Conservation (phyloP, 73 alveolate genomes). For the Breviolum minutum region DNA sequence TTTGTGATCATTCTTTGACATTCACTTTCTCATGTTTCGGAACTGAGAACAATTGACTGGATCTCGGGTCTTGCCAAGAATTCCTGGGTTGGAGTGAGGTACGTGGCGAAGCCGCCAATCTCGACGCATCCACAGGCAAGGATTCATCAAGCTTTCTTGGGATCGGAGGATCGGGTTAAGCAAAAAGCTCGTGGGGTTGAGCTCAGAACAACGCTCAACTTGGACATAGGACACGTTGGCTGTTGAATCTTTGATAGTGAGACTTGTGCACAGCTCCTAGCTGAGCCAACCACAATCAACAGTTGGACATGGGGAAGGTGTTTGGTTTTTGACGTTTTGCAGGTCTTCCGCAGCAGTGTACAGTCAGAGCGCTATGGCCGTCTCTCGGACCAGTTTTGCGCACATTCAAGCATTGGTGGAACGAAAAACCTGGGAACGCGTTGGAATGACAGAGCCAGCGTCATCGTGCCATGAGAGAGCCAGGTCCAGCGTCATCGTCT, state of each 20-base stretch:
- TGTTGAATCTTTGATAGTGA: background rate
- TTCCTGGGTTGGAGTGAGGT: background rate
- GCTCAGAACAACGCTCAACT: background rate
- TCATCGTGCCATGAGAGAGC: background rate
- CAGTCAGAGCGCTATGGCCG: slow-evolving; percentile 78
- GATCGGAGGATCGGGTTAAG: too few relatives aligned
- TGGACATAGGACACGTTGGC: background rate
- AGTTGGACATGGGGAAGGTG: background rate
- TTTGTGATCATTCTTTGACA: too few relatives aligned
- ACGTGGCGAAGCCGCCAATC: slow-evolving; percentile 11
- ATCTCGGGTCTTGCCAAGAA: too few relatives aligned
- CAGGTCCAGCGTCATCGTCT: slow-evolving; percentile 82
- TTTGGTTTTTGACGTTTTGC: background rate
- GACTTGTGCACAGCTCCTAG: background rate
- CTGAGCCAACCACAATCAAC: background rate
- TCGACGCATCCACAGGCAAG: background rate
- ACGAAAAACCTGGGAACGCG: background rate
- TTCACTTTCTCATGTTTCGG: too few relatives aligned
- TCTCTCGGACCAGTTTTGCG: background rate
- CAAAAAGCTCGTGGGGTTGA: too few relatives aligned
- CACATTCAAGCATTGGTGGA: background rate
- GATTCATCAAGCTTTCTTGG: too few relatives aligned
- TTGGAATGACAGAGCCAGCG: too few relatives aligned
- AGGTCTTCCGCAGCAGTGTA: slow-evolving; percentile 72
- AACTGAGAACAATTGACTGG: too few relatives aligned